Evolutionary conservation across 192 early-diverging fungal genomes (phyloP).

Genomic region (Coemansia sp.): DNA sequence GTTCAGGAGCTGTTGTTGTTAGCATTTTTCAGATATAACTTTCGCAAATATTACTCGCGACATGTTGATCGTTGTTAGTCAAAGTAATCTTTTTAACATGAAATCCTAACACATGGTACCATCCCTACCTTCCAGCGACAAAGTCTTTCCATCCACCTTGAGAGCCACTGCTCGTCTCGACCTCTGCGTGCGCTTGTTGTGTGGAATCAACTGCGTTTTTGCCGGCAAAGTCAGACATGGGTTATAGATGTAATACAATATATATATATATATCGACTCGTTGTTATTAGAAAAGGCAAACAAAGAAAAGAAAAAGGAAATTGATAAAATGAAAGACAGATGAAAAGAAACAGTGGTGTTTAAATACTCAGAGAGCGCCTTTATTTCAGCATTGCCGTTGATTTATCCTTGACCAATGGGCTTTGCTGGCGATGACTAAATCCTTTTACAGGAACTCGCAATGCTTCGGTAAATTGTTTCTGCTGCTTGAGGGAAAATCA

Average conservation of each 20-base stretch:
- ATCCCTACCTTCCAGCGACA: slow-evolving; percentile 62
- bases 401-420: not conserved
- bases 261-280: not conserved
- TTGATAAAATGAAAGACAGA: not conserved
- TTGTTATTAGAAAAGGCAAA: not conserved
- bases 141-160: slow-evolving; percentile 58
- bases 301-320: not conserved
- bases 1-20: not conserved
- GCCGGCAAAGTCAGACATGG: slow-evolving; percentile 18
- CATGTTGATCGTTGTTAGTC: no score
- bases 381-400: no score
- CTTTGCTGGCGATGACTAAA: not conserved
- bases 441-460: not conserved
- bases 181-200: slow-evolving; percentile 7
- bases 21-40: no score
- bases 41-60: no score
- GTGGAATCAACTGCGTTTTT: not conserved
- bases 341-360: not conserved
- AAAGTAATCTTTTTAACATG: no score
- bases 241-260: not conserved
- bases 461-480: no score
- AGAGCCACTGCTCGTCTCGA: not conserved
- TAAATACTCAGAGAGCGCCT: not conserved
- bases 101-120: not conserved
- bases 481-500: no score